These are phyloP conservation scores for Penicillium paxilli DNA, from an alignment of 495 filamentous ascomycete species.

Conservation along the genomic window DNA sequence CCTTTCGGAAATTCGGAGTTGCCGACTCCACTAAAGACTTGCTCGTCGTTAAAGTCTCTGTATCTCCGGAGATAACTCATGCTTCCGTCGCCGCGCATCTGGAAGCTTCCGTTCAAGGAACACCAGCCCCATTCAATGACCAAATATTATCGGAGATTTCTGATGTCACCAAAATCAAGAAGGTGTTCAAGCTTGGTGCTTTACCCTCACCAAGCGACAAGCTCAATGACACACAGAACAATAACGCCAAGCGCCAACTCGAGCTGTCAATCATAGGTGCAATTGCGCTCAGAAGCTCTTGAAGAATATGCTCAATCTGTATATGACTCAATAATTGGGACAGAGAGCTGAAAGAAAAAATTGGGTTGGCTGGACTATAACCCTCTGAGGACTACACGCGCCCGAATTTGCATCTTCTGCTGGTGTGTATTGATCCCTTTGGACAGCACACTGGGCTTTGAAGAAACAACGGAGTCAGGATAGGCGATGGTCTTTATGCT, in stretches of 20 bases:
- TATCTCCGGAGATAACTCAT: slow-evolving; percentile 46
- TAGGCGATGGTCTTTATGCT: too few species aligned
- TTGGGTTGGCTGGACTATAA: not conserved
- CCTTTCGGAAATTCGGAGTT: slow-evolving; percentile 86
- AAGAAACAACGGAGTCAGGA: too few species aligned
- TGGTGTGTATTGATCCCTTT: too few species aligned
- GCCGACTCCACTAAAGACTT: slow-evolving; percentile 65
- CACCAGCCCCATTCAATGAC: slow-evolving; percentile 62
- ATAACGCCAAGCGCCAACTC: slow-evolving; percentile 46
- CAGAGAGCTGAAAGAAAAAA: not conserved
- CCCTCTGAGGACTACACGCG: not conserved
- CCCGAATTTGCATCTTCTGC: not conserved
- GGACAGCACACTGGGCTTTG: too few species aligned
- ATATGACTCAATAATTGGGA: not conserved
- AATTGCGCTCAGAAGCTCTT: slow-evolving; percentile 70
- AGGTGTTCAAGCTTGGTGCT: slow-evolving; percentile 77
- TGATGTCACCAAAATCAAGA: slow-evolving; percentile 71
- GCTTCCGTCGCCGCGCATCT: slow-evolving; percentile 65
- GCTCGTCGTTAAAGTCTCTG: slow-evolving; percentile 71
- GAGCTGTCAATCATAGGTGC: slow-evolving; percentile 65
- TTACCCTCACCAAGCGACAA: slow-evolving; percentile 36
- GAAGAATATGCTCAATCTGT: not conserved
- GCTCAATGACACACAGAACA: slow-evolving; percentile 19
- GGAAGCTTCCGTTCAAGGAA: slow-evolving; percentile 59
- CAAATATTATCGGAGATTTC: slow-evolving; percentile 52